phyloP scores from a whole-genome alignment of 2,329 filamentous ascomycete species.

The Paramyrothecium sp. region DNA sequence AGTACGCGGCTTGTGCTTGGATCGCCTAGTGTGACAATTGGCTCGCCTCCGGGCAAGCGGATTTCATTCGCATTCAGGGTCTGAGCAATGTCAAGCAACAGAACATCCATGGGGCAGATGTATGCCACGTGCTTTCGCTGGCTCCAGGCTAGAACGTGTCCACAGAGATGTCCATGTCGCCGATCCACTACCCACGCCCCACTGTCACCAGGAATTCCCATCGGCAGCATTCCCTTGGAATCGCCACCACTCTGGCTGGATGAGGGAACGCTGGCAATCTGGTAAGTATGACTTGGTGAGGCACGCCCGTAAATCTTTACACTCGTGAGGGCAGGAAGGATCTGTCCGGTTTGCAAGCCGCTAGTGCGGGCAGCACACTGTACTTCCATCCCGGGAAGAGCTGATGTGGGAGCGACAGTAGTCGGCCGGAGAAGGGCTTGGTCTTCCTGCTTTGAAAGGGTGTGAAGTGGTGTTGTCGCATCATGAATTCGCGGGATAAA shows the following conservation, averaged over 20 bases:
- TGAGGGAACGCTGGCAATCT: constrained; percentile 45
- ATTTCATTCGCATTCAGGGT: constrained; percentile 71
- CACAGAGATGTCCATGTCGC: constrained; percentile 74
- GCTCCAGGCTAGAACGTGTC: constrained; percentile 88
- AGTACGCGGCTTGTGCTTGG: constrained; percentile 4
- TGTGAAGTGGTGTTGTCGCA: constrained; percentile 8
- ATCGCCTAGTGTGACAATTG: constrained; percentile 31
- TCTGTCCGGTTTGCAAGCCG: constrained; percentile 75
- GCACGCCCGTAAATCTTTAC: constrained; percentile 85
- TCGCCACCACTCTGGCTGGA: constrained; percentile 8
- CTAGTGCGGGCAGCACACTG: constrained; percentile 88
- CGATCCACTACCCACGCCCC: constrained; percentile 92
- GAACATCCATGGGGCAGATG: constrained; percentile 91
- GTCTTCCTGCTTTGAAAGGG: constrained; percentile 19
- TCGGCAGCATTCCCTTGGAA: constrained; percentile 27
- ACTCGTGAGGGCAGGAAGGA: constrained; percentile 74
- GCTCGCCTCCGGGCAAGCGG: constrained; percentile 63
- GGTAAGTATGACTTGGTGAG: constrained; percentile 73
- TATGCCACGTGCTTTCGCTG: constrained; percentile 79
- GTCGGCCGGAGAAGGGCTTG: constrained; percentile 47
- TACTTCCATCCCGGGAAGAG: constrained; percentile 73
- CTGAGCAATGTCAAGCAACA: constrained; percentile 80
- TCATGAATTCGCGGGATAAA: constrained; percentile 49
- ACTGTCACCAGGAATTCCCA: constrained; percentile 81
- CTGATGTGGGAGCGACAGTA: constrained; percentile 56